Conservation (phyloP, 257 asterid genomes). For the Solanum sejunctum region DNA sequence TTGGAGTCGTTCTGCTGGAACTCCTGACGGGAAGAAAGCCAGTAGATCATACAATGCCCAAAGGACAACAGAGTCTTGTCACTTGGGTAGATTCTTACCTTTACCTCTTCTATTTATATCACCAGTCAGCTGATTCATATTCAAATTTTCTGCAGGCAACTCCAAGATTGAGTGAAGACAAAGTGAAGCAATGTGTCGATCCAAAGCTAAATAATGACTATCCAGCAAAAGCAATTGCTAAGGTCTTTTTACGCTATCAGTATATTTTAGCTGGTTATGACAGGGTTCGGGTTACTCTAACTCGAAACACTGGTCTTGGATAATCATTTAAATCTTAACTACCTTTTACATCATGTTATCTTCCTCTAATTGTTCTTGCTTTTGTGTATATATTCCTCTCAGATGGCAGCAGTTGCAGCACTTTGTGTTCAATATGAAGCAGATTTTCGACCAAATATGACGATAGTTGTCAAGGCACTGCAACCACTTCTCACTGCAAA, state of each 20-base stretch:
- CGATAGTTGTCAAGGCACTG: constrained; percentile 88
- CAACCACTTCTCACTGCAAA: constrained; percentile 85
- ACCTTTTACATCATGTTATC: neutral
- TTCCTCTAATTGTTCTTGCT: neutral
- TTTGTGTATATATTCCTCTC: neutral
- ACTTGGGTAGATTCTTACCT: constrained; percentile 46
- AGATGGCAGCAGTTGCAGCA: constrained; percentile 99
- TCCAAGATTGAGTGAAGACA: neutral
- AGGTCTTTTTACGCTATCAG: neutral
- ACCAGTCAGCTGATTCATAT: neutral
- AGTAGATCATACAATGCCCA: constrained; percentile 90
- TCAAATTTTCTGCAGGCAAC: neutral
- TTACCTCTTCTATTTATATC: neutral
- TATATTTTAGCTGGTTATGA: too few relatives aligned
- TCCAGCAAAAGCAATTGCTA: neutral
- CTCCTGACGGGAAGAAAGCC: constrained; percentile 84
- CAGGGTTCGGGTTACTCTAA: neutral
- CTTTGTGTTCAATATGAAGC: constrained; percentile 93
- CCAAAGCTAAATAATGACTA: neutral
- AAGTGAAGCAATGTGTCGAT: neutral
- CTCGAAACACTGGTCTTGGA: too few relatives aligned
- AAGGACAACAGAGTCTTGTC: constrained; percentile 84
- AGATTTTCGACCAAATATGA: constrained; percentile 91
- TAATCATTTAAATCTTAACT: neutral
- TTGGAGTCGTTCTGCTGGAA: constrained; percentile 73